Evolutionary conservation across 331 rosid species (phyloP), one percentile per base, ranked within the genome.

Genomic region (Pyracantha coccinea): DNA sequence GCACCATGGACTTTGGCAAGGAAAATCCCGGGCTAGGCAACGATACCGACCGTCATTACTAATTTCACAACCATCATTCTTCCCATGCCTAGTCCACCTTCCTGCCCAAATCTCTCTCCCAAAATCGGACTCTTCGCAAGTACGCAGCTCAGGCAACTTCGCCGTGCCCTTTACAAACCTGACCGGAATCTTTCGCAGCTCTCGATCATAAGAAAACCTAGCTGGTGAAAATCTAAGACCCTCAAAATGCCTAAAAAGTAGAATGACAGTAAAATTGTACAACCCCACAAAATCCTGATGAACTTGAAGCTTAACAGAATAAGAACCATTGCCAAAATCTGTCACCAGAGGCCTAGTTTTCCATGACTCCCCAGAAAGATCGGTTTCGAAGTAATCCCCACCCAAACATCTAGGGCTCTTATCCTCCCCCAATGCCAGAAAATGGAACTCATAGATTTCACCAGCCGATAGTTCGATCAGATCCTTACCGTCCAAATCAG

Each of bases 321-420:
- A 93, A 78, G 96, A 83, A 57, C 98, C 98, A 55, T 91, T 89
- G 1, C 78, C 79, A 70, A 93, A 93, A 86, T 93, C 98, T 74
- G 75, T 93, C 68, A 93, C 87, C 68, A 86, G 54, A 58, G 97
- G 97, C 79, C 98, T 82, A 75, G 98, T 88, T 76, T 91, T 93
- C 97, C 97, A 93, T 25, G 85, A 84, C 38, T 86, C 88, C 21
- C 98, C 98, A 5, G 91, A 85, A 67, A 93, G 96, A 84, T 93
- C 93, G 32, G 92, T 86, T 83, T 93, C 98, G 55, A 93, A 93
- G 84, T 83, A 93, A 80, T 93, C 98, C 72, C 98, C 98, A 28
- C 98, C 98, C 31, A 86, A 84, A 85, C 98, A 93, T n/a, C 92
- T 86, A 75, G 89, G 88, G 15, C 77, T 85, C 29, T 90, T 90